A percentile compares a stretch with the other conserved stretches of the same genome.
These are phyloP conservation scores for Cyclocybe cylindracea DNA, from an alignment of 768 basidiomycete species.

Conservation along the genomic window DNA sequence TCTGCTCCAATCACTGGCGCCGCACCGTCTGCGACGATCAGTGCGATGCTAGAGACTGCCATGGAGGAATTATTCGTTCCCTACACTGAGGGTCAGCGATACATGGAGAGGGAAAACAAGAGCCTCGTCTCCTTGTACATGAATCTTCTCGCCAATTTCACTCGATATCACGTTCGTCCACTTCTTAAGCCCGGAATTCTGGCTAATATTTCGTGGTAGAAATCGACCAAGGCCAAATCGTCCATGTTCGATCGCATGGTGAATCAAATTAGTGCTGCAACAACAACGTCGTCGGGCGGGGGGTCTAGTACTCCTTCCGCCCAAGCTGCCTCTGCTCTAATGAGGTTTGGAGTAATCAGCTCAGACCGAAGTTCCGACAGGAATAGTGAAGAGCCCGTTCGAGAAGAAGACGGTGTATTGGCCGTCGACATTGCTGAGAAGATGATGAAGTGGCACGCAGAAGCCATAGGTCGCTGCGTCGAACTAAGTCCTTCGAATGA, in stretches of 20 bases:
- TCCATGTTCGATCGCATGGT: slow-evolving; percentile 92
- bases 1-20: slow-evolving; percentile 43
- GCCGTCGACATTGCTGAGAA: slow-evolving; percentile 78
- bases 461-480: slow-evolving; percentile 91
- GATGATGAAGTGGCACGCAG: slow-evolving; percentile 98
- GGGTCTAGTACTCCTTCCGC: slow-evolving; percentile 71
- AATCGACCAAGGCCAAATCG: slow-evolving; percentile 66
- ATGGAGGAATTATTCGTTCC: slow-evolving; percentile 97
- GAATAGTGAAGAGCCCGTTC: slow-evolving; percentile 64
- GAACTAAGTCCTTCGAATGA: slow-evolving; percentile 84
- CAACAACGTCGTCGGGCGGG: slow-evolving; percentile 60
- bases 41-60: slow-evolving; percentile 89
- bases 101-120: slow-evolving; percentile 89
- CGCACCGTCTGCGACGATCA: slow-evolving; percentile 59
- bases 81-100: slow-evolving; percentile 88
- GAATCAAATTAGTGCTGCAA: slow-evolving; percentile 80
- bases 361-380: slow-evolving; percentile 51
- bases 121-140: slow-evolving; percentile 81
- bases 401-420: slow-evolving; percentile 82
- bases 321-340: slow-evolving; percentile 84
- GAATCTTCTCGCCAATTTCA: slow-evolving; percentile 68
- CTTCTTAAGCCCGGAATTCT: not conserved
- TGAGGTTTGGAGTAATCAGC: slow-evolving; percentile 86
- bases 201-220: slow-evolving; percentile 40
- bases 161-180: slow-evolving; percentile 81